Evolutionary conservation across 768 basidiomycete genomes (phyloP), one percentile per base, ranked within the genome.

Genomic region (Psilocybe subaeruginosa): DNA sequence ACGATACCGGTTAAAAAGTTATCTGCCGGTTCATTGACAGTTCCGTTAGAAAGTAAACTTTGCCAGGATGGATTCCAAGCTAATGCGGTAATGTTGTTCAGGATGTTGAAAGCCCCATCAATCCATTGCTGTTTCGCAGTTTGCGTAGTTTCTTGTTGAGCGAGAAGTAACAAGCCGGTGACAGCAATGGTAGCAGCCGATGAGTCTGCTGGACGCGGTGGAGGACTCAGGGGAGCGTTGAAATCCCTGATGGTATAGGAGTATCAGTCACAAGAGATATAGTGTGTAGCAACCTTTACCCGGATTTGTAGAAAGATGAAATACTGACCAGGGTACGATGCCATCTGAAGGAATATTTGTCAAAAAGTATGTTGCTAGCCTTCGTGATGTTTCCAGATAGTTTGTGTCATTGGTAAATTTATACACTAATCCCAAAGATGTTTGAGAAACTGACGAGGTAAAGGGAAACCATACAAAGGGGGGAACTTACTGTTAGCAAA

Each of bases 171-270:
- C 46, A 92, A 76, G 0, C 80, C 89, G 33, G 78, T 85, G 2
- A 82, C 82, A 0, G 82, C 86, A 62, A 90, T 82, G 39, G 82
- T 86, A 8, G 88, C 86, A 4, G 90, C 88, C 14, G 89, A 89
- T 1, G 85, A 87, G 72, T 92, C 90, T 0, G 88, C 87, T 0
- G 85, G 84, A 11, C 83, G 79, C 16, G 83, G 81, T 3, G 74
- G 64, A 2, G 85, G 87, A 6, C 70, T 70, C 41, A 81, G 68
- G 19, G 89, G 89, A 5, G 88, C 90, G 60, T 90, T 82, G 74
- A 90, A 92, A 70, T 91, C 89, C 90, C 89, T 90, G 62, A 23
- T 54, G 54, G 53, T 33, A 27, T 27, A 37, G 9, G 51, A 54
- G 37, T 48, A 43, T 54, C 16, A 58, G 61, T 56, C 46, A 46